Conservation (phyloP, 495 filamentous ascomycete species). For the Penicillium cosmopolitanum region DNA sequence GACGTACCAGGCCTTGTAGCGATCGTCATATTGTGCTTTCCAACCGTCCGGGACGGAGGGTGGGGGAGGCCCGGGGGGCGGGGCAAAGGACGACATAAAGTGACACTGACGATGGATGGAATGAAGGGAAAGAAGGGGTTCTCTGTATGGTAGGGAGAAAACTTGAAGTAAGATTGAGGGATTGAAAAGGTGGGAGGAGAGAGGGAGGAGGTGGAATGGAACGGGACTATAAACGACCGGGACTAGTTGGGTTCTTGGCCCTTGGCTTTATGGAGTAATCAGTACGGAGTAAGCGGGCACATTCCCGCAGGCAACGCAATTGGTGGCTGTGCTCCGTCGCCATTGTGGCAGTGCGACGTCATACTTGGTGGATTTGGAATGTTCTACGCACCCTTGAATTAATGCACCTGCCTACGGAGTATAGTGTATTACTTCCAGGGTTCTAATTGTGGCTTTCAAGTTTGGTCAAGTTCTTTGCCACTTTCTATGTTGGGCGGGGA, state of each 20-base stretch:
- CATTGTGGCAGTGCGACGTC: conserved; percentile 14
- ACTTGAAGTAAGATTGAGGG: neutral
- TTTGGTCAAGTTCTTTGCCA: too few relatives aligned
- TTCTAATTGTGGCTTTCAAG: too few relatives aligned
- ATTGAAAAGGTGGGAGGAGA: neutral
- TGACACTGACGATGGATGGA: too few relatives aligned
- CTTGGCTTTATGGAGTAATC: neutral
- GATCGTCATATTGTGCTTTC: conserved; percentile 76
- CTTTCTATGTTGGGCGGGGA: too few relatives aligned
- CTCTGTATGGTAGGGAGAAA: neutral
- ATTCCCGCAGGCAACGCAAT: neutral
- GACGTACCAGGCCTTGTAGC: conserved; percentile 76
- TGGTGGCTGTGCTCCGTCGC: conserved; percentile 5
- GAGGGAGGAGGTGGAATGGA: neutral
- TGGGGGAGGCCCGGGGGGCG: conserved; percentile 81
- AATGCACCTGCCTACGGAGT: neutral
- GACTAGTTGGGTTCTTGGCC: neutral
- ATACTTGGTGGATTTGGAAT: too few relatives aligned
- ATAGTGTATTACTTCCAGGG: too few relatives aligned
- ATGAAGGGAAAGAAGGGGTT: neutral
- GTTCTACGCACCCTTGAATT: neutral
- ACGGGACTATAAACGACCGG: neutral
- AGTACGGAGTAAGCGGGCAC: neutral
- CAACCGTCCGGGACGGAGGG: conserved; percentile 88
- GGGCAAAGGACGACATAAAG: conserved; percentile 52